Evolutionary conservation across 2,329 filamentous ascomycete genomes (phyloP).

Genomic region (Cercospora brassicicola): DNA sequence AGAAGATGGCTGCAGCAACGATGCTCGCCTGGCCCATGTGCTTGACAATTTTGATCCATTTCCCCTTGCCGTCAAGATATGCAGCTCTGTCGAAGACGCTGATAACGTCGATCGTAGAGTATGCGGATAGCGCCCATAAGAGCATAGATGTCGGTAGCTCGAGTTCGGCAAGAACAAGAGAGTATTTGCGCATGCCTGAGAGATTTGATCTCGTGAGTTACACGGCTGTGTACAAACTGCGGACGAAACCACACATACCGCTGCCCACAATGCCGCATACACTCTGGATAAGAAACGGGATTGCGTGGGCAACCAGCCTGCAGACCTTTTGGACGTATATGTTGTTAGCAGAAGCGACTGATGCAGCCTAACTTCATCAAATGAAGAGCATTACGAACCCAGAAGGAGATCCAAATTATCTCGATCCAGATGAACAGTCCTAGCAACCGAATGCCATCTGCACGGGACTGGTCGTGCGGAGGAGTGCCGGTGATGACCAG

Average conservation of each 20-base stretch:
- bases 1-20: slow-evolving; percentile 60
- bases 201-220: neutral
- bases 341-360: neutral
- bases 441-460: slow-evolving; percentile 52
- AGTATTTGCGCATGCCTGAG: slow-evolving; percentile 63
- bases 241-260: slow-evolving; percentile 42
- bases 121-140: slow-evolving; percentile 65
- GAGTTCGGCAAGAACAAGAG: slow-evolving; percentile 59
- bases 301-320: slow-evolving; percentile 62
- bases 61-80: slow-evolving; percentile 19
- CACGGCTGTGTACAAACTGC: neutral
- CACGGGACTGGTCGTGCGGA: slow-evolving; percentile 31
- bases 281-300: slow-evolving; percentile 66
- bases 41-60: slow-evolving; percentile 45
- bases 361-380: neutral
- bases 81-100: slow-evolving; percentile 22
- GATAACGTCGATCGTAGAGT: slow-evolving; percentile 59
- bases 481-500: slow-evolving; percentile 51
- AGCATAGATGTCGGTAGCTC: slow-evolving; percentile 67
- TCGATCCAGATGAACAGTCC: slow-evolving; percentile 68
- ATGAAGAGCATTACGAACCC: slow-evolving; percentile 41
- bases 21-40: slow-evolving; percentile 61
- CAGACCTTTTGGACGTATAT: slow-evolving; percentile 41
- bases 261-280: slow-evolving; percentile 68
- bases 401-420: slow-evolving; percentile 65